Evolutionary conservation across 345 rosid species (phyloP).

Genomic region (Eucalyptus sp.): DNA sequence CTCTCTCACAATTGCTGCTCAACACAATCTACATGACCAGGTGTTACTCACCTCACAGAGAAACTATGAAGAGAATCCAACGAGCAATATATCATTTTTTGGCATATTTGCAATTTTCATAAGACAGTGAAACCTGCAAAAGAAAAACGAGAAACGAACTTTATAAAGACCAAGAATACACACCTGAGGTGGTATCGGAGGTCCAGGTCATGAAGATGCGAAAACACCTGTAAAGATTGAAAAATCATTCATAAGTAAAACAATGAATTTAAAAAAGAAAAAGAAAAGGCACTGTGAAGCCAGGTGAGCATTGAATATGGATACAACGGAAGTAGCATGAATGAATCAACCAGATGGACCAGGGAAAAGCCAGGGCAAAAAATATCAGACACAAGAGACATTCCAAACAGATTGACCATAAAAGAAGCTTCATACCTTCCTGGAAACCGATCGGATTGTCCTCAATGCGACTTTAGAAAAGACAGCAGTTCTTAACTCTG

Average conservation of each 20-base stretch:
- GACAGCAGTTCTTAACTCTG: slow-evolving; percentile 94
- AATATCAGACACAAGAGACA: not conserved
- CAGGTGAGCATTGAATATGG: not conserved
- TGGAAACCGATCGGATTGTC: slow-evolving; percentile 84
- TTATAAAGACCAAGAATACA: not conserved
- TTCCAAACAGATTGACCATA: not conserved
- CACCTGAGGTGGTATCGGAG: slow-evolving; percentile 92
- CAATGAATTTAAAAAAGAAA: not conserved
- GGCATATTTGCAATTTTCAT: not conserved
- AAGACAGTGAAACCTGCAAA: not conserved
- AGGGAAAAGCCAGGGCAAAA: not conserved
- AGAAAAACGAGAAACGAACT: not conserved
- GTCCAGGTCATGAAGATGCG: slow-evolving; percentile 92
- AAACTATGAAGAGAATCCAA: not conserved
- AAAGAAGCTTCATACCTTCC: slow-evolving; percentile 48
- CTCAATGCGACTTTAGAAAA: slow-evolving; percentile 89
- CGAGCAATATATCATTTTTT: not conserved
- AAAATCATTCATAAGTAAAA: not conserved
- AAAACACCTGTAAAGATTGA: slow-evolving; percentile 52
- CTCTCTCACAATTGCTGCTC: not conserved
- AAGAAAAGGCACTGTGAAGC: not conserved
- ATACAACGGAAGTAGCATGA: not conserved
- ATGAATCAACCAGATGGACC: not conserved
- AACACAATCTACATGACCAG: not conserved
- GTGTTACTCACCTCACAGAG: not conserved